Evolutionary conservation across 768 basidiomycete species (phyloP).

Genomic region (Russula lepida): DNA sequence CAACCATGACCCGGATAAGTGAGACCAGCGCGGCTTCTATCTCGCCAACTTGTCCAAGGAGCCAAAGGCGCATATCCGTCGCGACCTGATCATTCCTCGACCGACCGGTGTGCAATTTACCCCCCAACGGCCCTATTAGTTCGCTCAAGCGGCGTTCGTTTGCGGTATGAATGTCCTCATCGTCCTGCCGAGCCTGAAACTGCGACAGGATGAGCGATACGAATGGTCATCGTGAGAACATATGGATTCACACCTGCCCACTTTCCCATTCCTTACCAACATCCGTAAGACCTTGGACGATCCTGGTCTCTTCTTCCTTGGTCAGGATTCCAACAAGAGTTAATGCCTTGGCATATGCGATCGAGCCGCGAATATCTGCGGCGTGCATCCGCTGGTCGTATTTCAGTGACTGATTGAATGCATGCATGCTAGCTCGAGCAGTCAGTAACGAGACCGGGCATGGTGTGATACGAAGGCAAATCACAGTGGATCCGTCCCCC

Average conservation of each 20-base stretch:
- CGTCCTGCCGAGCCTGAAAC: constrained; percentile 77
- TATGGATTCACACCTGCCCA: constrained; percentile 47
- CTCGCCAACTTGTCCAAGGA: constrained; percentile 65
- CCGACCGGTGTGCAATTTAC: constrained; percentile 95
- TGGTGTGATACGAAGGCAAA: constrained; percentile 22
- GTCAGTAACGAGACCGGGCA: constrained; percentile 18
- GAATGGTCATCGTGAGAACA: neutral
- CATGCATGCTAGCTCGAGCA: constrained; percentile 68
- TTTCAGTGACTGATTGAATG: constrained; percentile 90
- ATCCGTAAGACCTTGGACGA: constrained; percentile 60
- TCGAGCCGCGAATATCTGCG: constrained; percentile 88
- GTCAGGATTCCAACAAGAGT: constrained; percentile 75
- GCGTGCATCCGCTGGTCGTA: constrained; percentile 94
- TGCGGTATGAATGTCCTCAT: constrained; percentile 98
- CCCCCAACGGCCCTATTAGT: constrained; percentile 84
- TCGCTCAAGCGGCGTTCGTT: constrained; percentile 93
- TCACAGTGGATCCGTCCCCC: constrained; percentile 79
- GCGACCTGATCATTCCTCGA: constrained; percentile 98
- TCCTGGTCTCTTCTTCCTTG: constrained; percentile 60
- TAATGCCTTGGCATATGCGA: constrained; percentile 90
- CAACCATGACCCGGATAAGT: constrained; percentile 81
- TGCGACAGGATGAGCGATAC: constrained; percentile 27
- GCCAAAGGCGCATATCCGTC: constrained; percentile 96
- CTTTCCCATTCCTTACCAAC: constrained; percentile 84
- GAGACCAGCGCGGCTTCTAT: constrained; percentile 64